These are phyloP conservation scores for Ustilago esculenta DNA, from an alignment of 1,284 basidiomycete species.

Conservation along the genomic window DNA sequence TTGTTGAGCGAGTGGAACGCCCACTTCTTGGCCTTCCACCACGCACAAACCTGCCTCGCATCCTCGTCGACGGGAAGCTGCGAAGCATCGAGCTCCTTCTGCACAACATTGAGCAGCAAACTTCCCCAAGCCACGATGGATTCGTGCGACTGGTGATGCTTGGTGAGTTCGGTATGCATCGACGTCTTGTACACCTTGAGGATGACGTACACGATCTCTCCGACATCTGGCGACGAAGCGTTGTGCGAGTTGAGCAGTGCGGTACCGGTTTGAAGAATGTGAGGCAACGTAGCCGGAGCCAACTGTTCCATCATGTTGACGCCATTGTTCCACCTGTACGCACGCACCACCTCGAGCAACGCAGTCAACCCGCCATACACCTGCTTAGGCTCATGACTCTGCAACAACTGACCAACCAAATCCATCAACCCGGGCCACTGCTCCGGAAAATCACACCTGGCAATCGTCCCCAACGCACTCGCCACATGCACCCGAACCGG, in stretches of 20 bases:
- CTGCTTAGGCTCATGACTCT: constrained; percentile 45
- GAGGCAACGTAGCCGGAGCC: constrained; percentile 56
- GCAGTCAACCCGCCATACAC: constrained; percentile 62
- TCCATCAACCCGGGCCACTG: constrained; percentile 62
- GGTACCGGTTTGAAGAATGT: constrained; percentile 52
- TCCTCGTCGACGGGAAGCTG: constrained; percentile 58
- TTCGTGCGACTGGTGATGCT: constrained; percentile 61
- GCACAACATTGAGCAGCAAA: constrained; percentile 61
- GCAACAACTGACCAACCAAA: constrained; percentile 53
- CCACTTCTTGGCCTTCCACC: constrained; percentile 68
- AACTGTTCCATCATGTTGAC: constrained; percentile 59
- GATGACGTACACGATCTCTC: constrained; percentile 62
- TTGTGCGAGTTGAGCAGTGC: constrained; percentile 56
- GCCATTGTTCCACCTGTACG: constrained; percentile 60
- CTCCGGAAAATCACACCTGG: constrained; percentile 58
- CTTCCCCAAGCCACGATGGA: constrained; percentile 65
- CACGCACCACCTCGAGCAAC: constrained; percentile 60
- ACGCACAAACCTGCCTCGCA: constrained; percentile 37
- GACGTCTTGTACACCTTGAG: constrained; percentile 65
- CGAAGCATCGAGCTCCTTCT: constrained; percentile 49
- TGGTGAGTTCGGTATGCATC: constrained; percentile 57
- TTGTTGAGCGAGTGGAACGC: constrained; percentile 65
- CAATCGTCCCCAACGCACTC: constrained; percentile 52
- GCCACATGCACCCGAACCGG: constrained; percentile 58
- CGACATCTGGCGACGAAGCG: constrained; percentile 50